Evolutionary conservation across 768 basidiomycete genomes (phyloP), one percentile per base, ranked within the genome.

Genomic region (Kwoniella shandongensis): DNA sequence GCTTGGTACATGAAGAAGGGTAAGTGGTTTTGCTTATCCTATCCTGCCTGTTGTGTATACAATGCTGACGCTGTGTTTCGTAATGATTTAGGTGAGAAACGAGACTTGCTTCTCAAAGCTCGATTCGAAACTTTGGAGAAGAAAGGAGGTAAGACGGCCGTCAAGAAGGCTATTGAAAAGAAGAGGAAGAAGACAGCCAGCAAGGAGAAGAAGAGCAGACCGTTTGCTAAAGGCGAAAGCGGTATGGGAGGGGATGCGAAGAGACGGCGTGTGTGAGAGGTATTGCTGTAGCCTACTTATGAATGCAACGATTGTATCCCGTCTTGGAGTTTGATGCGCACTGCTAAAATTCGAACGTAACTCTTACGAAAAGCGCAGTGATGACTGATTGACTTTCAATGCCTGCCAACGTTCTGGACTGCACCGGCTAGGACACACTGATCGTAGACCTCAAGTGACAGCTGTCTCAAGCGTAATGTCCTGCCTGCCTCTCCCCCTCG

Each of bases 101-200:
- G 85, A 66, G 82, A 86, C 52, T 63, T 91, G 25, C 67, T 94
- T 0, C 77, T 84, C 54, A 83, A 85, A 51, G 88, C 91, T 15
- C 82, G 86, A 56, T 89, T 88, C 72, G 86, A 91, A 23, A 87
- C 87, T 6, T 80, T 92, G 40, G 86, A 87, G 4, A 81, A 82
- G 17, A 79, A 82, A 54, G 91, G 91, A 3, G 91, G 93, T 7
- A 85, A 83, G 62, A 78, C 81, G 3, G 89, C 90, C 0, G 88
- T 93, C 50, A 89, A 87, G 72, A 91, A 87, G 76, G 89, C 84
- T 4, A 85, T 94, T 26, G 89, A 89, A 66, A 93, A 88, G 82
- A 91, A 85, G 75, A 85, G 88, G 77, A 89, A 84, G 76, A 94
- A 92, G 80, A 79, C 86, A 18, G 82, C 82, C 48, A 89, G 91